Percentiles rank a stretch among this genome's conserved stretches.
These are phyloP conservation scores for Pogostemon cablin DNA, from an alignment of 257 asterid species.

Conservation along the genomic window DNA sequence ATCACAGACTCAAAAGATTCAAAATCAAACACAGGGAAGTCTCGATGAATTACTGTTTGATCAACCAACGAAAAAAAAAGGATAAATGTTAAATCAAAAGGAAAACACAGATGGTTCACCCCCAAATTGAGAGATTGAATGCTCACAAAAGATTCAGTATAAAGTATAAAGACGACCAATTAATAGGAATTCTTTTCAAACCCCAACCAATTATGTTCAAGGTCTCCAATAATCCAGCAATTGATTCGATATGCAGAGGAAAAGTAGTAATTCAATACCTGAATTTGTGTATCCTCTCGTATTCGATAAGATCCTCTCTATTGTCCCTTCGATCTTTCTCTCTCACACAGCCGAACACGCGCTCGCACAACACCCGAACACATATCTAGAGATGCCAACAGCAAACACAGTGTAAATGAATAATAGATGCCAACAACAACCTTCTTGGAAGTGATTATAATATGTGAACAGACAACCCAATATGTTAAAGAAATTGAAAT, in stretches of 20 bases:
- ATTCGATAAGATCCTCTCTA: slow-evolving; percentile 67
- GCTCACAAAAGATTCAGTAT: neutral
- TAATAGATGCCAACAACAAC: too few relatives aligned
- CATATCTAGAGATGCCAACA: slow-evolving; percentile 26
- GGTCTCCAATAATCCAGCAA: slow-evolving; percentile 16
- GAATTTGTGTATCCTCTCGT: slow-evolving; percentile 95
- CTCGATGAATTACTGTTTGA: too few relatives aligned
- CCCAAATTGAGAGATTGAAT: slow-evolving; percentile 8
- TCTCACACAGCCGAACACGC: slow-evolving; percentile 25
- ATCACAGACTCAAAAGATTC: too few relatives aligned
- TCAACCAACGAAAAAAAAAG: slow-evolving; percentile 16
- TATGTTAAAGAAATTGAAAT: too few relatives aligned
- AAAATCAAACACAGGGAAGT: too few relatives aligned
- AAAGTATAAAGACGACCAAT: slow-evolving; percentile 14
- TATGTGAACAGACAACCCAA: too few relatives aligned
- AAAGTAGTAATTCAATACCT: slow-evolving; percentile 50
- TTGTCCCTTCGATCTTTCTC: neutral
- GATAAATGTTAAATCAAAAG: slow-evolving; percentile 1
- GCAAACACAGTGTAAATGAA: too few relatives aligned
- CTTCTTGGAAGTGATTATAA: too few relatives aligned
- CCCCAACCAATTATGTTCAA: neutral
- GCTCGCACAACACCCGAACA: slow-evolving; percentile 26
- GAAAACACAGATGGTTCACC: neutral
- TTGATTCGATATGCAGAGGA: slow-evolving; percentile 10
- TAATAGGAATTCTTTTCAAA: slow-evolving; percentile 17